Base-by-base conservation (phyloP, 805 yeast genomes). In the Hyphopichia homilentoma region DNA sequence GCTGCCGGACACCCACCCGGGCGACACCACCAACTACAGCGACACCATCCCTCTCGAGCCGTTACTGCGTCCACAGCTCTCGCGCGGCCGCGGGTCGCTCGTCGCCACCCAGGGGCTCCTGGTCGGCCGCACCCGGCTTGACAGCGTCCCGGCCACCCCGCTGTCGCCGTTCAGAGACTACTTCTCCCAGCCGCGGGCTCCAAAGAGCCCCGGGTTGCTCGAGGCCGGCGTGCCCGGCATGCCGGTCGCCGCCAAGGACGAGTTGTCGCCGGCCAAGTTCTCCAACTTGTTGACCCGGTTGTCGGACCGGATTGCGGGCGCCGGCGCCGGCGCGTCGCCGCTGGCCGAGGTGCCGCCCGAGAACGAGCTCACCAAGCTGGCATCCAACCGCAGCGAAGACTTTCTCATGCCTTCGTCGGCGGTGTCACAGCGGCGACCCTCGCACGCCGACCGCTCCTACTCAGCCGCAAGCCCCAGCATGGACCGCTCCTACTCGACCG, bases 241-340 rank as follows among this genome's bases (percentile, higher is more conserved):
- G 22, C 7, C 7, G 7, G 11, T 11, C 15, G 12, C 37, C 16
- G 7, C 30, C 20, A 6, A 39, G 36, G 3, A 29, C 27, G 9
- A 8, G 26, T 42, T 57, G 1, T 31, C 47, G 9, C 58, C 59
- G 5, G 40, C 40, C 4, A 52, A 48, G 34, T 39, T 56, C 21
- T 26, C 61, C 6, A 45, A 53, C 29, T 46, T 48, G 4, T 35
- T 61, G 11, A 37, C 57, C 3, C 42, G 58, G 37, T 43, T 61
- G 4, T 57, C 65, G 0, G 61, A 59, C 25, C 55, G 68, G 39
- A 57, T 61, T 25, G 66, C 64, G 1, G 68, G 67, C 5, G 42
- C 55, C 6, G 56, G 61, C 4, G 24, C 44, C 6, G 34, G 39
- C 9, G n/a, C 30, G n/a, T 28, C 29, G 24, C 27, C 29, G n/a